Conservation (phyloP, 352 stramenopile species). For the Peronospora farinosa region DNA sequence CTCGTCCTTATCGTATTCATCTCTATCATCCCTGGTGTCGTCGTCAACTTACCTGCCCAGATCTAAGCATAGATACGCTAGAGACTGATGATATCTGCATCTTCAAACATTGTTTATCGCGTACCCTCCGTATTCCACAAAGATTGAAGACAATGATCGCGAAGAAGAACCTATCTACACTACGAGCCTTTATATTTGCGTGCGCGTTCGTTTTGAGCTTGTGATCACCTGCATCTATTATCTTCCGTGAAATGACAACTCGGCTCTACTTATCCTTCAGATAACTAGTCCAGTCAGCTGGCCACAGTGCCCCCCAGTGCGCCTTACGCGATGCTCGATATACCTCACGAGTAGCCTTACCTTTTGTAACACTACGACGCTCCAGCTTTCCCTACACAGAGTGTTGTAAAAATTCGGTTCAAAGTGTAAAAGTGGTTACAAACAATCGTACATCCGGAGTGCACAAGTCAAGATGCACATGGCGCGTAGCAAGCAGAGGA, state of each 20-base stretch:
- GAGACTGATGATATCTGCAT: no score
- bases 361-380: conserved; percentile 66
- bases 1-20: no score
- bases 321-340: conserved; percentile 79
- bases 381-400: conserved; percentile 62
- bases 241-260: conserved; percentile 1
- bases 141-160: background rate
- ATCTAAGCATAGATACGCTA: no score
- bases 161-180: background rate
- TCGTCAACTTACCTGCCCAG: no score
- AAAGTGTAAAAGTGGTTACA: background rate
- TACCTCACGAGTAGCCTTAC: conserved; percentile 67
- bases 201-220: conserved; percentile 1
- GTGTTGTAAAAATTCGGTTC: conserved; percentile 1
- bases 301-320: conserved; percentile 75
- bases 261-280: conserved; percentile 34
- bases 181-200: background rate
- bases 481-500: conserved; percentile 63
- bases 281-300: conserved; percentile 59
- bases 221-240: conserved; percentile 19
- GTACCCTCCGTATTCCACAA: background rate
- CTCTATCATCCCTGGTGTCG: no score
- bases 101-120: conserved; percentile 21
- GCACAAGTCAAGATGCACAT: conserved; percentile 80
- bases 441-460: conserved; percentile 47